Base-by-base conservation (phyloP, 2,329 filamentous ascomycete species). In the Hypocreales sp. region DNA sequence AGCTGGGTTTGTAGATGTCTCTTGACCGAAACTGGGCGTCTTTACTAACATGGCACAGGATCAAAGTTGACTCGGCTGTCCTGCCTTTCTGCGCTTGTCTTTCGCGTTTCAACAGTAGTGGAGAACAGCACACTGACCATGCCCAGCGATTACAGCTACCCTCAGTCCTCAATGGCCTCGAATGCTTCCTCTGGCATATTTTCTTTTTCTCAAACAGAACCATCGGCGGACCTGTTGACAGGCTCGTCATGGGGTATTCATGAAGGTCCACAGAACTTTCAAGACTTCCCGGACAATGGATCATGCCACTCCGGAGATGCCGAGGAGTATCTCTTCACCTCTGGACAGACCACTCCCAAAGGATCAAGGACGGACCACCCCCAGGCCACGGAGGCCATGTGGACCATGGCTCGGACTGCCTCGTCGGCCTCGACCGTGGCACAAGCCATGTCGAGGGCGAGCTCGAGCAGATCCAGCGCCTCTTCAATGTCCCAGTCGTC, bases 31-130 rank as follows among this genome's bases (percentile, higher is more conserved):
- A 17, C 18, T 6, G 20, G 13, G 15, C 12, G 8, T 20, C n/a
- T n/a, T n/a, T n/a, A n/a, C n/a, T n/a, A n/a, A n/a, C n/a, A n/a
- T n/a, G n/a, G n/a, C n/a, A 20, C 45, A 70, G 64, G 55, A 53
- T 60, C 66, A 69, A 68, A 70, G 66, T 64, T 71, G 67, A 61
- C 42, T n/a, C n/a, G n/a, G n/a, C n/a, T n/a, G n/a, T n/a, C n/a
- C n/a, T n/a, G n/a, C n/a, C n/a, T n/a, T n/a, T n/a, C n/a, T n/a
- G n/a, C n/a, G n/a, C n/a, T n/a, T n/a, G n/a, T n/a, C n/a, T n/a
- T n/a, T n/a, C n/a, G n/a, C n/a, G 37, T 18, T 15, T 10, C 17
- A 21, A 16, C 6, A 25, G 39, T 44, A 53, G 54, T 61, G 55
- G 56, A 53, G 55, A 55, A 65, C 53, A 60, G 57, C 46, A 63